A percentile compares a stretch with the other conserved stretches of the same genome.
Evolutionary conservation across 371 early-diverging fungal species (phyloP).

Genomic region (Entomophthora muscae): DNA sequence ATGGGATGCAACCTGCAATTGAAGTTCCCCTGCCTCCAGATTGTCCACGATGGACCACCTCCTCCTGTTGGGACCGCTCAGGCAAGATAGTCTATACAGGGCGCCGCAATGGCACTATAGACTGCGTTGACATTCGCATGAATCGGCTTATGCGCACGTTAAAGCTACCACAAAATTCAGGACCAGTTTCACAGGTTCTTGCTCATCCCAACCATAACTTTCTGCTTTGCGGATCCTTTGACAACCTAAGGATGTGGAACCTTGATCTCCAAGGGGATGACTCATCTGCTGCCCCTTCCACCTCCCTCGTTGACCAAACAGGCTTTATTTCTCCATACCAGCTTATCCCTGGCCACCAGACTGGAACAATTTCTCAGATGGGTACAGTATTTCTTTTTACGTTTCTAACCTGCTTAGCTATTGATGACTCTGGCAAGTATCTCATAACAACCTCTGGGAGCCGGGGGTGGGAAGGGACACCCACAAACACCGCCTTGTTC

Average conservation of each 20-base stretch:
- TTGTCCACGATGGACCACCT: slow-evolving; percentile 80
- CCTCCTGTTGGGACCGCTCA: slow-evolving; percentile 75
- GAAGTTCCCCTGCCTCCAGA: slow-evolving; percentile 35
- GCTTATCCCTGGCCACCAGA: slow-evolving; percentile 78
- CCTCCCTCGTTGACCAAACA: no score
- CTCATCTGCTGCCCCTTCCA: slow-evolving; percentile 11
- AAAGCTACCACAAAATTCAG: slow-evolving; percentile 75
- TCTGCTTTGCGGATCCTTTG: slow-evolving; percentile 50
- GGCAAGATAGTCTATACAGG: slow-evolving; percentile 56
- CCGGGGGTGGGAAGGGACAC: slow-evolving; percentile 80
- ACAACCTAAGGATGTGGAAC: slow-evolving; percentile 87
- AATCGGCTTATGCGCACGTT: slow-evolving; percentile 48
- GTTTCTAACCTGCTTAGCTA: slow-evolving; percentile 16
- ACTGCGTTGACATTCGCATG: slow-evolving; percentile 66
- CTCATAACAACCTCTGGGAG: slow-evolving; percentile 81
- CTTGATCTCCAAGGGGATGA: slow-evolving; percentile 8
- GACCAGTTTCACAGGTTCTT: slow-evolving; percentile 65
- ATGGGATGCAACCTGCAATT: slow-evolving; percentile 17
- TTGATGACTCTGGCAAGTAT: slow-evolving; percentile 59
- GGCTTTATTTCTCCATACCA: slow-evolving; percentile 62
- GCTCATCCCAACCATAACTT: slow-evolving; percentile 12
- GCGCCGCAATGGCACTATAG: slow-evolving; percentile 66
- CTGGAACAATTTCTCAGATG: slow-evolving; percentile 63
- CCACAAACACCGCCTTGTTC: slow-evolving; percentile 63
- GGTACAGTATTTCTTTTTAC: slow-evolving; percentile 22